Evolutionary conservation across 768 basidiomycete genomes (phyloP).

Genomic region (Mycena rebaudengoi): DNA sequence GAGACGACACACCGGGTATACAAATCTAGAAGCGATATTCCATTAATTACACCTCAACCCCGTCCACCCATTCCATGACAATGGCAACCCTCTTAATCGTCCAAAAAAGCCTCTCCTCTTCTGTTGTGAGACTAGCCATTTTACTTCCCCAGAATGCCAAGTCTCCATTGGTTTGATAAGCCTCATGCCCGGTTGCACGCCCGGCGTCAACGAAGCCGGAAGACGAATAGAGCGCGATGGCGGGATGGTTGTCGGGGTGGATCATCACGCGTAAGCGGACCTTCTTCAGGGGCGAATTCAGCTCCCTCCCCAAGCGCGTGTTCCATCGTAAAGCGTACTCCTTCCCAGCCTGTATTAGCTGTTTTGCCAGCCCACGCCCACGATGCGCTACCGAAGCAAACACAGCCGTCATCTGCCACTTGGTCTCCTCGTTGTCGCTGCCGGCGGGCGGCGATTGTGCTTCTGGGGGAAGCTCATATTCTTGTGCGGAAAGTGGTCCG

Average conservation of each 20-base stretch:
- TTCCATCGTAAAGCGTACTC: constrained; percentile 9
- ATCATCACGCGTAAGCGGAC: constrained; percentile 18
- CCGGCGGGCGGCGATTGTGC: background rate
- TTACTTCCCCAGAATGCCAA: constrained; percentile 2
- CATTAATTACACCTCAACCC: background rate
- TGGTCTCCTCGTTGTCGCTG: constrained; percentile 19
- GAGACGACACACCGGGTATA: too few relatives aligned
- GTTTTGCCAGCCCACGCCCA: constrained; percentile 20
- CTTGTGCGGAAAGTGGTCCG: constrained; percentile 11
- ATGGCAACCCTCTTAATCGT: constrained; percentile 2
- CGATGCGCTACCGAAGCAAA: constrained; percentile 21
- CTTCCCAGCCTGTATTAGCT: constrained; percentile 25
- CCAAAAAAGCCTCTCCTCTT: constrained; percentile 20
- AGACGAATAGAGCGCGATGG: constrained; percentile 11
- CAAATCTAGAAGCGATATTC: too few relatives aligned
- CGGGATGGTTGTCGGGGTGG: constrained; percentile 19
- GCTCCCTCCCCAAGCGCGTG: background rate
- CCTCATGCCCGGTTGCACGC: constrained; percentile 24
- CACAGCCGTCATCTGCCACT: constrained; percentile 28
- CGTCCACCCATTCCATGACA: constrained; percentile 18
- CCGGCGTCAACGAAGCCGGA: constrained; percentile 16
- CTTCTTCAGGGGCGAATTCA: background rate
- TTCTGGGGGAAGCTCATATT: constrained; percentile 16
- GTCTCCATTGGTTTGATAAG: constrained; percentile 26
- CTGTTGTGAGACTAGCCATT: constrained; percentile 13